Base-by-base conservation (phyloP, 495 filamentous ascomycete genomes). In the Chlorociboria aeruginascens region DNA sequence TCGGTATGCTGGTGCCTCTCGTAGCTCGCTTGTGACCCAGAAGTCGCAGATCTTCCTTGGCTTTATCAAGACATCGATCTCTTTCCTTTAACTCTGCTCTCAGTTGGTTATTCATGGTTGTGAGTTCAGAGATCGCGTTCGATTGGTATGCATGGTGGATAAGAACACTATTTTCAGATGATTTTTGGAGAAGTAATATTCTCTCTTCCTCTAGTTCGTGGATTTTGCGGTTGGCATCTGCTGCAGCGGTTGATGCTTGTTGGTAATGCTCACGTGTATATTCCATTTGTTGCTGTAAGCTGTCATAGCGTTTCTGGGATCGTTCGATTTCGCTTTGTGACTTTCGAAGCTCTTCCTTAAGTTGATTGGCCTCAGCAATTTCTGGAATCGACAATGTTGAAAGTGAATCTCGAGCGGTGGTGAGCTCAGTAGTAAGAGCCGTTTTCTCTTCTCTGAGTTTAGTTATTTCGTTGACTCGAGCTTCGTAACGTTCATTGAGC, bases 31-130 rank as follows among this genome's bases (percentile, higher is more conserved):
- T 52, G 43, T 54, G 56, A 28, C 16, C 40, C 17, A 52, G 1
- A 16, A 36, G 40, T 33, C 35, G 46, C 30, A 56, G 35, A 40
- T 60, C 57, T n/a, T 52, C 47, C 10, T n/a, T 16, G 14, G 45
- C 45, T 40, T 51, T 56, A 47, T 88, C 83, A 48, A 88, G 79
- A 37, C 86, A 82, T 43, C 76, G 74, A 42, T 86, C 77, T 8
- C 74, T 66, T 25, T 80, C 83, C 3, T 72, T 79, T 54, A 87
- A 75, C 55, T 86, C 78, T 29, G 74, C 74, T 53, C 79, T 82
- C 8, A 89, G 68, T 63, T 87, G 78, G 16, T 68, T 68, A 32
- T 88, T 76, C 3, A 85, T 68, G 52, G 73, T 70, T 56, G 81
- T 77, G 10, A 35, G 28, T 16, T 46, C 16, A 4, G 40, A 8